These are phyloP conservation scores for Cyathus olla DNA, from an alignment of 1,284 basidiomycete species.

Conservation along the genomic window DNA sequence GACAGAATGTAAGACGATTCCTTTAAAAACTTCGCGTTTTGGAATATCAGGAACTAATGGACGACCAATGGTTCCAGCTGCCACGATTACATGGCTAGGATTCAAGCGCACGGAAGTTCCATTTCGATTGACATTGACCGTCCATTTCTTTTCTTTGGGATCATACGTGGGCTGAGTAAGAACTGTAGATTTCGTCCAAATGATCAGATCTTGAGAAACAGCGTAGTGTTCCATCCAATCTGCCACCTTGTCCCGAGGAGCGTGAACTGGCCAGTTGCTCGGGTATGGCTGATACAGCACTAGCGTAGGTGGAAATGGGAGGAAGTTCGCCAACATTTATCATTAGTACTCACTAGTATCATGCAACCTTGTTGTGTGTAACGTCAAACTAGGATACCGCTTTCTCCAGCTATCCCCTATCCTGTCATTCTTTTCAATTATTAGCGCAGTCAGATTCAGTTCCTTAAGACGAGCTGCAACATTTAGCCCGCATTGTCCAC, in stretches of 20 bases:
- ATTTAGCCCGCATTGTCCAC: conserved; percentile 64
- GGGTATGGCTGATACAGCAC: conserved; percentile 55
- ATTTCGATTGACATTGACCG: conserved; percentile 33
- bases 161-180: conserved; percentile 41
- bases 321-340: background rate
- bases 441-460: conserved; percentile 58
- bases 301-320: background rate
- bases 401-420: conserved; percentile 68
- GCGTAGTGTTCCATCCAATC: conserved; percentile 52
- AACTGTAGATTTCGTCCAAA: conserved; percentile 44
- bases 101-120: conserved; percentile 36
- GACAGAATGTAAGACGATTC: conserved; percentile 41
- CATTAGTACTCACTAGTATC: conserved; percentile 39
- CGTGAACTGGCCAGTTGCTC: conserved; percentile 47
- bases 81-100: conserved; percentile 49
- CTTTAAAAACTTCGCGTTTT: conserved; percentile 37
- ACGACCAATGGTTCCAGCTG: conserved; percentile 46
- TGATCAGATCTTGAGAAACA: conserved; percentile 43
- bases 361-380: conserved; percentile 56
- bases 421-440: conserved; percentile 58
- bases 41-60: conserved; percentile 40
- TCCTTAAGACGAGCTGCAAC: conserved; percentile 63
- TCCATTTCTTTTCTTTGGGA: conserved; percentile 38
- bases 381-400: conserved; percentile 59
- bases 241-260: conserved; percentile 49